Evolutionary conservation across 805 yeast genomes (phyloP).

Genomic region (Ogataea populi-albae): DNA sequence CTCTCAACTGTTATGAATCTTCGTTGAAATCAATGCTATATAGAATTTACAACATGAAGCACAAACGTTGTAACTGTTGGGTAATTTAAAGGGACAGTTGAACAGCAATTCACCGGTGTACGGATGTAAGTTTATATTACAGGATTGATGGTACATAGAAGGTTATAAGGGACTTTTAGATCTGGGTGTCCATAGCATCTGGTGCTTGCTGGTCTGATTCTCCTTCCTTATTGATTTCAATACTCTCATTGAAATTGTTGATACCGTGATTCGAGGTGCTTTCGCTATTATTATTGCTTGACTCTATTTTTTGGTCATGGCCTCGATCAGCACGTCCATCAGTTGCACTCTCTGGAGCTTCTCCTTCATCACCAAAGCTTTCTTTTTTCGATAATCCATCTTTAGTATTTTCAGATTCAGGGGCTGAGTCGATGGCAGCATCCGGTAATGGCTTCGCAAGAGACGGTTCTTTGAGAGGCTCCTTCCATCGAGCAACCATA

Average conservation of each 20-base stretch:
- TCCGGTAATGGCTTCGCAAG: conserved; percentile 3
- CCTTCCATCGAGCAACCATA: conserved; percentile 72
- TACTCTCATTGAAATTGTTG: no score
- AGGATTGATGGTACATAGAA: neutral
- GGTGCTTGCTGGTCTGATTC: neutral
- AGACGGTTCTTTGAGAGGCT: conserved; percentile 23
- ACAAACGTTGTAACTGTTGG: neutral
- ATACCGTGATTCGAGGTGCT: no score
- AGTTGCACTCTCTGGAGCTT: no score
- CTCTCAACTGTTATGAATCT: conserved; percentile 34
- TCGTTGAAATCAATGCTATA: neutral
- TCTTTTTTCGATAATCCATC: no score
- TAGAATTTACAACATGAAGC: neutral
- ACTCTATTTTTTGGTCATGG: no score
- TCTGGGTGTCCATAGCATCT: neutral
- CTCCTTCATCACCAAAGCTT: no score
- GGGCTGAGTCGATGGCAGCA: no score
- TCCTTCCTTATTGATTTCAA: no score
- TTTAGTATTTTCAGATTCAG: no score
- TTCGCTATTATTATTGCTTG: no score
- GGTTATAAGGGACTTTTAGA: neutral
- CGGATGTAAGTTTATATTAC: conserved; percentile 1
- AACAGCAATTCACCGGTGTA: conserved; percentile 3
- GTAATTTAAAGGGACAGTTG: neutral
- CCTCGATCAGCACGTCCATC: no score